These are phyloP conservation scores for Annulohypoxylon moriforme DNA, from an alignment of 495 filamentous ascomycete genomes.

Conservation along the genomic window DNA sequence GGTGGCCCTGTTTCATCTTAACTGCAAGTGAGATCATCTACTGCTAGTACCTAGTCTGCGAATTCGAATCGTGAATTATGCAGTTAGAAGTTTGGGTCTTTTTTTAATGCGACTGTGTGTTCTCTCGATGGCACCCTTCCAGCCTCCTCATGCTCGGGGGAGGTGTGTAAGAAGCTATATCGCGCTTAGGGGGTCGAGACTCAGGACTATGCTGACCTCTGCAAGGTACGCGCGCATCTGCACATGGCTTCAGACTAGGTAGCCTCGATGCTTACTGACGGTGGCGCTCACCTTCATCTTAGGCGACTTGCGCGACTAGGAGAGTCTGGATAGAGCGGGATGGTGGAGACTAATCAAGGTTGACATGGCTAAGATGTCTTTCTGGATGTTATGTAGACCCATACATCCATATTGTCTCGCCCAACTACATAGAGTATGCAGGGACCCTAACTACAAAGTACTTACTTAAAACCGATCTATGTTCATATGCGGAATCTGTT, in stretches of 20 bases:
- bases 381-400: too few relatives aligned
- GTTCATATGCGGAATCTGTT: constrained; percentile 30
- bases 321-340: constrained; percentile 11
- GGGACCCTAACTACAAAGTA: constrained; percentile 10
- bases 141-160: constrained; percentile 10
- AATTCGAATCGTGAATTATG: constrained; percentile 11
- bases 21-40: constrained; percentile 35
- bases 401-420: constrained; percentile 19
- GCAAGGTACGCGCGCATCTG: constrained; percentile 38
- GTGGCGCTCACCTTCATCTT: neutral
- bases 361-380: neutral
- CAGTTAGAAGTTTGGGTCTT: constrained; percentile 27
- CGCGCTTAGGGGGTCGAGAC: constrained; percentile 6
- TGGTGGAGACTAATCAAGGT: constrained; percentile 5
- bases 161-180: constrained; percentile 14
- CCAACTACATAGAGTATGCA: constrained; percentile 24
- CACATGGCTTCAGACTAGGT: constrained; percentile 2
- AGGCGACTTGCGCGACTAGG: neutral
- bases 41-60: neutral
- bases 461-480: neutral
- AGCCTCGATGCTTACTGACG: constrained; percentile 7
- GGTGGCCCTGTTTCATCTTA: constrained; percentile 30
- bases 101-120: constrained; percentile 22
- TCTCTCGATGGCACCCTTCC: constrained; percentile 8
- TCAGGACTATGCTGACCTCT: constrained; percentile 9